Conservation (phyloP, 176 grass and related monocot genomes). For the Rhynchospora tenuis region DNA sequence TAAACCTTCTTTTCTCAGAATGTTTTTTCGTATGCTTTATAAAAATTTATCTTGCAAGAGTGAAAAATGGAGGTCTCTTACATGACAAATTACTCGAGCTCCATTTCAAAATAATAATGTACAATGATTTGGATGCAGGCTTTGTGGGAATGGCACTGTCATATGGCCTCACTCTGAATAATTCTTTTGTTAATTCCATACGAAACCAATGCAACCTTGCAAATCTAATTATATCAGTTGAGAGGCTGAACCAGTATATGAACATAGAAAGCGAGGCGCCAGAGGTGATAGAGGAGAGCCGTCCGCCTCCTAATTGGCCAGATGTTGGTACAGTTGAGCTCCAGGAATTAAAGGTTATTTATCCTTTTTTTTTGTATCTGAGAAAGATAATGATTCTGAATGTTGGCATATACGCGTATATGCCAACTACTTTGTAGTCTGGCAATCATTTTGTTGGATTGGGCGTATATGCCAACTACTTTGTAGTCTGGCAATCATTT, state of each 20-base stretch:
- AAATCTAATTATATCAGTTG: conserved; percentile 84
- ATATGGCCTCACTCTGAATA: conserved; percentile 87
- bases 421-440: background rate
- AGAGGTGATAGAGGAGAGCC: conserved; percentile 55
- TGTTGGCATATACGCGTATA: background rate
- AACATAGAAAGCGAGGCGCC: conserved; percentile 64
- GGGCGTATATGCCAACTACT: background rate
- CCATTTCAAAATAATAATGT: background rate
- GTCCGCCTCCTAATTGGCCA: conserved; percentile 67
- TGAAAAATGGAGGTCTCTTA: background rate
- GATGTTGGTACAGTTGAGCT: conserved; percentile 60
- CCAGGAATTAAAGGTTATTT: conserved; percentile 67
- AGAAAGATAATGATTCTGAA: background rate
- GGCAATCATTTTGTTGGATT: background rate
- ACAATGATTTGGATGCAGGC: conserved; percentile 31
- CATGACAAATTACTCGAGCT: background rate
- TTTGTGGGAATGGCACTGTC: conserved; percentile 95
- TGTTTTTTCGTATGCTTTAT: background rate
- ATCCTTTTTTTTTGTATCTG: background rate
- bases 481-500: background rate
- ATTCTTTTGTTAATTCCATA: conserved; percentile 64
- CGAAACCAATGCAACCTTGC: conserved; percentile 76
- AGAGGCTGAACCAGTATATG: conserved; percentile 93
- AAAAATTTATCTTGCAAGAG: background rate
- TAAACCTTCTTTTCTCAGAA: background rate